A percentile compares a stretch with the other conserved stretches of the same genome.
Evolutionary conservation across 1,284 basidiomycete species (phyloP).

Genomic region (Pseudozyma sp.): DNA sequence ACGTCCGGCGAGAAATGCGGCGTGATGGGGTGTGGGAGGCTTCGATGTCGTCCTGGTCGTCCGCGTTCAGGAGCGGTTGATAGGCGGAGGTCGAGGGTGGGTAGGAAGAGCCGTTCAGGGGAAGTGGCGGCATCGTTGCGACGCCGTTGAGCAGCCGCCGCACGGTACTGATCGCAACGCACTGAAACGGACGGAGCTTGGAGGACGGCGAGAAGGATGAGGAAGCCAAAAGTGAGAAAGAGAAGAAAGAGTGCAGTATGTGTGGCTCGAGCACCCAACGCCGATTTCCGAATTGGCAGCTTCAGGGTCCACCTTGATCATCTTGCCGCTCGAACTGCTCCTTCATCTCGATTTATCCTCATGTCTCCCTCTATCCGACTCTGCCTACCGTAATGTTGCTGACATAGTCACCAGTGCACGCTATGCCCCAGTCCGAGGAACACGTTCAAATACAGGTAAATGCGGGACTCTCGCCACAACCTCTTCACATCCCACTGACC

Average conservation of each 20-base stretch:
- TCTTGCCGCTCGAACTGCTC: too few species aligned
- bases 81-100: constrained; percentile 34
- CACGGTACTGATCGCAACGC: too few species aligned
- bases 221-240: background rate
- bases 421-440: constrained; percentile 8
- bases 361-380: background rate
- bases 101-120: constrained; percentile 17
- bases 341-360: too few species aligned
- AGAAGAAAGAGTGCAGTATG: background rate
- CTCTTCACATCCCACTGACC: background rate
- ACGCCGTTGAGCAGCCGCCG: background rate
- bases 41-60: constrained; percentile 18
- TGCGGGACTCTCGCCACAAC: too few species aligned
- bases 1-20: constrained; percentile 9
- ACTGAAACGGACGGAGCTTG: background rate
- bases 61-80: constrained; percentile 4
- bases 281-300: background rate
- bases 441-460: constrained; percentile 11
- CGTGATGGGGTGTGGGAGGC: background rate
- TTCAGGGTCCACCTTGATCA: background rate
- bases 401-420: background rate
- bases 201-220: background rate
- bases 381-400: too few species aligned
- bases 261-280: constrained; percentile 1
- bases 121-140: constrained; percentile 33